phyloP scores from a whole-genome alignment of 164 flowering plant species.

The Hamamelis virginiana region DNA sequence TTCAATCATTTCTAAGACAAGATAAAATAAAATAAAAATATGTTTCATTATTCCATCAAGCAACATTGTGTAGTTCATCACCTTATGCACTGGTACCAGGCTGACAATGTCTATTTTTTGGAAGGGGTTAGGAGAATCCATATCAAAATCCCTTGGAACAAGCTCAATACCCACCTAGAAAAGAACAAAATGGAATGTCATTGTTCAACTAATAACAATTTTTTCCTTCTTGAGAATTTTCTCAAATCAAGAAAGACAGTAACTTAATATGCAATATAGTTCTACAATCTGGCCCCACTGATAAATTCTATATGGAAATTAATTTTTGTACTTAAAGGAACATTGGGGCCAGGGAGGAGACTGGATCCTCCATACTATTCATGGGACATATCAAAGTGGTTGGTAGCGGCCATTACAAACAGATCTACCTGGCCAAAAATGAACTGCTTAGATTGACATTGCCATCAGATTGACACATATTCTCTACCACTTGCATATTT shows the following conservation, averaged over 20 bases:
- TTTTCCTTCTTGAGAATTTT: not conserved
- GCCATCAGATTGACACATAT: not conserved
- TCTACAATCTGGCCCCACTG: not conserved
- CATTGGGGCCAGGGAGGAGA: not conserved
- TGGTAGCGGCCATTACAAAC: not conserved
- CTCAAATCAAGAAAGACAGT: not conserved
- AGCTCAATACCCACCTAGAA: conserved; percentile 90
- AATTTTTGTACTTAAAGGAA: not conserved
- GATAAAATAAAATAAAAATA: not conserved
- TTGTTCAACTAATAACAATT: not conserved
- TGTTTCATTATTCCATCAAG: conserved; percentile 8
- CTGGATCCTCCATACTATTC: not conserved
- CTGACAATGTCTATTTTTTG: conserved; percentile 70
- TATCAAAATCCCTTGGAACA: conserved; percentile 91
- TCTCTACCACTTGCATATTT: not conserved
- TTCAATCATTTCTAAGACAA: not conserved
- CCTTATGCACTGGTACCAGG: conserved; percentile 96
- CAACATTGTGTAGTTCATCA: conserved; percentile 21
- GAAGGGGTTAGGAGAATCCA: conserved; percentile 87
- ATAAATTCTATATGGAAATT: not conserved
- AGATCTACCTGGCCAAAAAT: not conserved
- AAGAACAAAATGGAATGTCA: not conserved
- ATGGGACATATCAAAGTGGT: not conserved
- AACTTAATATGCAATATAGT: not conserved
- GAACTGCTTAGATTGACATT: not conserved